These are phyloP conservation scores for Hamamelis virginiana DNA, from an alignment of 164 flowering plant genomes.

Conservation along the genomic window DNA sequence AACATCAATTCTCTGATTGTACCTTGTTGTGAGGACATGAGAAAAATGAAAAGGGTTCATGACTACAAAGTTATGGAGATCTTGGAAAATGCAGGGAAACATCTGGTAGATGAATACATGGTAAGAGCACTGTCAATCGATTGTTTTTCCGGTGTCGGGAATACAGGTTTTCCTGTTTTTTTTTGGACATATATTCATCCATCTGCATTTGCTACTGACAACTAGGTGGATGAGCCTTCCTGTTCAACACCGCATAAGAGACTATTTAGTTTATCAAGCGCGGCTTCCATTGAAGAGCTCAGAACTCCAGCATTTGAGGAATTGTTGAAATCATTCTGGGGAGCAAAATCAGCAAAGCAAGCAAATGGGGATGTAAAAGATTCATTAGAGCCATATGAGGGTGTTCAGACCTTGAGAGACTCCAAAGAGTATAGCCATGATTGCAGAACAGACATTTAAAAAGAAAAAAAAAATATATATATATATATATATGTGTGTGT, in stretches of 20 bases:
- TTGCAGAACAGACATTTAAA: too few species aligned
- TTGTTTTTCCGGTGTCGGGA: too few species aligned
- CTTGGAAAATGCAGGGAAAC: constrained; percentile 81
- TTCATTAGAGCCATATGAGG: constrained; percentile 41
- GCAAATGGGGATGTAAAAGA: constrained; percentile 82
- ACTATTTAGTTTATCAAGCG: constrained; percentile 69
- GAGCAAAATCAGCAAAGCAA: constrained; percentile 54
- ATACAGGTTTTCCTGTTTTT: too few species aligned
- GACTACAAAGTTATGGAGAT: constrained; percentile 82
- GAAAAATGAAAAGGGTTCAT: constrained; percentile 78
- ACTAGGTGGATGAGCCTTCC: constrained; percentile 93
- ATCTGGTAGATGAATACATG: constrained; percentile 72
- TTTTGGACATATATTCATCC: too few species aligned
- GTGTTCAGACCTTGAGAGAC: constrained; percentile 62
- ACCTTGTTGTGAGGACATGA: constrained; percentile 79
- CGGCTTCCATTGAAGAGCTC: constrained; percentile 85
- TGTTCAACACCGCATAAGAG: constrained; percentile 90
- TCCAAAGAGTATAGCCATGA: constrained; percentile 71
- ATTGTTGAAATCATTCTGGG: constrained; percentile 71
- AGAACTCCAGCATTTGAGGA: constrained; percentile 89
- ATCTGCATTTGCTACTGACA: too few species aligned
- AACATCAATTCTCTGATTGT: constrained; percentile 74
- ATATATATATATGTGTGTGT: too few species aligned
- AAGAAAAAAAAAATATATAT: too few species aligned
- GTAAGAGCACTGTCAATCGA: constrained; percentile 36